These are phyloP conservation scores for Diaporthe sp. DNA, from an alignment of 2,329 filamentous ascomycete species.

Conservation along the genomic window DNA sequence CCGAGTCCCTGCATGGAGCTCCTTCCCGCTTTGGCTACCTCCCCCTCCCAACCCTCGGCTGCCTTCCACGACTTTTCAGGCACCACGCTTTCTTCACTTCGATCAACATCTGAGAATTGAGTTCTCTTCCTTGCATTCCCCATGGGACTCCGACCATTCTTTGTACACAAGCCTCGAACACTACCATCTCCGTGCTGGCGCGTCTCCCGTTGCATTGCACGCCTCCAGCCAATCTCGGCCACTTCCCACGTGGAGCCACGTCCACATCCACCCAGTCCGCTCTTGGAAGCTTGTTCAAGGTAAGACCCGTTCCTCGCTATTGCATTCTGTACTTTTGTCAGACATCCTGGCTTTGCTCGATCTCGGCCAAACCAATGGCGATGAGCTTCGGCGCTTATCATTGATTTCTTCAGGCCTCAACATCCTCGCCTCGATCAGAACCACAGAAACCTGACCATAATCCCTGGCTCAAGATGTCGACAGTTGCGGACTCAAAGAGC, in stretches of 20 bases:
- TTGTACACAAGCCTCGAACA: no score
- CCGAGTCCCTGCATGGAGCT: no score
- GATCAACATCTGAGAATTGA: no score
- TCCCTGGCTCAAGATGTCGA: not conserved
- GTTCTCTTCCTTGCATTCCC: no score
- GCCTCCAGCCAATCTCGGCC: not conserved
- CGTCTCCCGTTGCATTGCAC: not conserved
- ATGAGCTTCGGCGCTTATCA: not conserved
- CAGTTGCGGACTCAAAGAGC: fast-evolving
- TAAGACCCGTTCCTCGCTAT: not conserved
- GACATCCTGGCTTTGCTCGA: not conserved
- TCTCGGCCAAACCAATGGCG: not conserved
- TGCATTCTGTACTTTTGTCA: not conserved
- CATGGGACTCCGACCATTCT: no score
- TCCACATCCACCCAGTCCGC: not conserved
- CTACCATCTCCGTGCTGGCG: no score
- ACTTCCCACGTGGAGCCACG: not conserved
- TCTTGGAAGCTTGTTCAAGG: not conserved
- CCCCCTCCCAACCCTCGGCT: no score
- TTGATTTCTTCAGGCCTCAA: no score
- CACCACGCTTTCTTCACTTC: no score
- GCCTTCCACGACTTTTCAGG: no score
- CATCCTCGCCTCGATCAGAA: not conserved
- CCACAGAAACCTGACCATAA: fast-evolving
- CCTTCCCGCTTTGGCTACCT: no score